Base-by-base conservation (phyloP, 371 early-diverging fungal species). In the Chytridiales sp. region DNA sequence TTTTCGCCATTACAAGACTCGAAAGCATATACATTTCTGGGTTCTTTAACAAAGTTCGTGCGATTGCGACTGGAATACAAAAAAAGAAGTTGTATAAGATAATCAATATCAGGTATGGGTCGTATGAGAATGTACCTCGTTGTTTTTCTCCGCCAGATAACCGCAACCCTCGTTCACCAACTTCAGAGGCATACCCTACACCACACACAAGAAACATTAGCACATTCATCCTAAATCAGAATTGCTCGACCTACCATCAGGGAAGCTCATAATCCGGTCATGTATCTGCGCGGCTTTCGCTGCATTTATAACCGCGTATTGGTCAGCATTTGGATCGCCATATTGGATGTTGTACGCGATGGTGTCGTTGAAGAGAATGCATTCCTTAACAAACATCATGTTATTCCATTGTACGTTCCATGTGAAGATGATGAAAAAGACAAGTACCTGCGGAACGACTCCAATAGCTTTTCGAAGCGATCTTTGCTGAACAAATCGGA, bases 61-160 rank as follows among this genome's bases (percentile, higher is more conserved):
- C 11, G 38, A n/a, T 27, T 2, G 17, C 2, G 6, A 3, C 46
- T 40, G 51, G 76, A 76, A 70, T 84, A 86, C 30, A 92, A 74
- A 32, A 92, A 77, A 13, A 90, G n/a, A n/a, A n/a, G n/a, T n/a
- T n/a, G n/a, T n/a, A n/a, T n/a, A n/a, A n/a, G n/a, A n/a, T n/a
- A n/a, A n/a, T n/a, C n/a, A n/a, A n/a, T n/a, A n/a, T n/a, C n/a
- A n/a, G n/a, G n/a, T n/a, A n/a, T n/a, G n/a, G n/a, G n/a, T n/a
- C 84, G 24, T 95, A 77, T 17, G 93, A 89, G 47, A 95, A 81
- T 8, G 89, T 83, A 5, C 97, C 82, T 21, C 95, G 80, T 76
- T 98, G 98, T 70, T 93, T 94, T 74, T 99, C 97, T 21, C 99
- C 99, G 27, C 87, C 87, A 56, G 74, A 74, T 4, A 99, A 75